phyloP scores from a whole-genome alignment of 2,329 filamentous ascomycete species.

The Clonostachys solani region DNA sequence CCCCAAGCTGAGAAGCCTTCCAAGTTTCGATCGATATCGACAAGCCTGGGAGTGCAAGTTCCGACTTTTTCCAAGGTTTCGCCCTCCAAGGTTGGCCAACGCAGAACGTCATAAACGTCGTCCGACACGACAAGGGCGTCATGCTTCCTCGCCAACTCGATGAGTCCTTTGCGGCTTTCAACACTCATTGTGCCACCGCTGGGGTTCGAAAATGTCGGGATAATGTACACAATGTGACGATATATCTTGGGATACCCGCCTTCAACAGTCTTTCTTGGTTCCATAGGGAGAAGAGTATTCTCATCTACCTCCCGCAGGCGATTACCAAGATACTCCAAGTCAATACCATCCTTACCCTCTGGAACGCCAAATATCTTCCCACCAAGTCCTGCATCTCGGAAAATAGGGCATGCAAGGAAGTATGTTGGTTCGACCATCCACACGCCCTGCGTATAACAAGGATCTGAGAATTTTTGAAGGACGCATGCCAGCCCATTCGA shows the following conservation, averaged over 20 bases:
- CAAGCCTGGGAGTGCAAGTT: constrained; percentile 67
- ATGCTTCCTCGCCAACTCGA: constrained; percentile 71
- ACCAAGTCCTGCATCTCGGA: constrained; percentile 74
- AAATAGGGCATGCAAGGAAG: constrained; percentile 79
- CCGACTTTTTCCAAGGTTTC: constrained; percentile 14
- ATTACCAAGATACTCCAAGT: constrained; percentile 49
- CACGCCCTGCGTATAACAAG: constrained; percentile 65
- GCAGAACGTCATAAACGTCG: constrained; percentile 91
- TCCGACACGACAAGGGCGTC: constrained; percentile 81
- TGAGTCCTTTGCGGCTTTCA: constrained; percentile 59
- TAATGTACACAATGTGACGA: constrained; percentile 81
- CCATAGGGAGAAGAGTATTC: too few species aligned
- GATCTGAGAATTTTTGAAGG: constrained; percentile 77
- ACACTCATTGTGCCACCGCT: constrained; percentile 79
- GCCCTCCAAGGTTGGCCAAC: constrained; percentile 66
- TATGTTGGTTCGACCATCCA: constrained; percentile 85
- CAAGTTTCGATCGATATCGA: constrained; percentile 71
- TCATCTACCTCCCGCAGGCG: constrained; percentile 17
- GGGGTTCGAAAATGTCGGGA: constrained; percentile 87
- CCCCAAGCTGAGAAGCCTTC: constrained; percentile 62
- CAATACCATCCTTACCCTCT: constrained; percentile 74
- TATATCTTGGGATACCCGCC: constrained; percentile 75
- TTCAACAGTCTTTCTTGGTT: background rate
- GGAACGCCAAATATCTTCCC: constrained; percentile 64
- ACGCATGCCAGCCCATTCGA: constrained; percentile 77